phyloP scores from a whole-genome alignment of 1,284 basidiomycete species.

The Neonothopanus nambi region DNA sequence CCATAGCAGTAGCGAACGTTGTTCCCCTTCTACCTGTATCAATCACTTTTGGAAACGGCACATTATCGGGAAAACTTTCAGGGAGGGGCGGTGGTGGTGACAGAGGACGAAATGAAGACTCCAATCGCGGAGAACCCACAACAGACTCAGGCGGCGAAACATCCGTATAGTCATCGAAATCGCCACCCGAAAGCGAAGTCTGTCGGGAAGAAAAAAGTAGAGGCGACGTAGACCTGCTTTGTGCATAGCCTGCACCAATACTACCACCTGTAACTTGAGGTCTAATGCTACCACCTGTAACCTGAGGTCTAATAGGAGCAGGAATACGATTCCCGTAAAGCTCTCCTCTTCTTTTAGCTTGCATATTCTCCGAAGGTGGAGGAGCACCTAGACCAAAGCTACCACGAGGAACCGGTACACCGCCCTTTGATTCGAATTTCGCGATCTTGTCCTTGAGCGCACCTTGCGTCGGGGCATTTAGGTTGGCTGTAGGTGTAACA shows the following conservation, averaged over 20 bases:
- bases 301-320: conserved; percentile 34
- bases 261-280: too few species aligned
- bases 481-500: conserved; percentile 20
- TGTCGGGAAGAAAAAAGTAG: neutral
- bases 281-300: conserved; percentile 3
- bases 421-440: conserved; percentile 74
- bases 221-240: conserved; percentile 9
- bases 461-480: conserved; percentile 24
- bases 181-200: neutral
- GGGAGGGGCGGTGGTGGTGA: neutral
- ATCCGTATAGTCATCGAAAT: neutral
- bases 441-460: conserved; percentile 72
- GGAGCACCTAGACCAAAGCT: conserved; percentile 72
- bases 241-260: too few species aligned
- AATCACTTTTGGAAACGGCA: neutral
- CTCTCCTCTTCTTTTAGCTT: conserved; percentile 55
- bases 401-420: conserved; percentile 69
- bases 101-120: neutral
- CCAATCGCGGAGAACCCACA: too few species aligned
- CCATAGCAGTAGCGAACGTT: conserved; percentile 35
- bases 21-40: conserved; percentile 13
- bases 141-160: too few species aligned
- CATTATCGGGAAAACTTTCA: neutral
- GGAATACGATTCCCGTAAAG: conserved; percentile 73
- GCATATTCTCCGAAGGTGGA: conserved; percentile 46